Base-by-base conservation (phyloP, 495 filamentous ascomycete genomes). In the Neurospora intermedia region DNA sequence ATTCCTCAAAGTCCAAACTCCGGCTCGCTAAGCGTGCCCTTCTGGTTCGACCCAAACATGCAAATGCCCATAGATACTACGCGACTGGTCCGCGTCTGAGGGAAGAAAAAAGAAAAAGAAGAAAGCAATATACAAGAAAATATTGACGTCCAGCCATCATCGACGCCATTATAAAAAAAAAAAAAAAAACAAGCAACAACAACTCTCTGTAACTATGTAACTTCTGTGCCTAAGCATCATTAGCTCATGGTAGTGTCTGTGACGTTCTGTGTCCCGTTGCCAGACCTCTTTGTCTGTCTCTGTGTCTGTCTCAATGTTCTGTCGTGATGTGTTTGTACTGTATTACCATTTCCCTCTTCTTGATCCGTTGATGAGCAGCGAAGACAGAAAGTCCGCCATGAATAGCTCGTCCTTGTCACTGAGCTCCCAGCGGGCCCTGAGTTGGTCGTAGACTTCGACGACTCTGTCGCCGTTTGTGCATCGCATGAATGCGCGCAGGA, bases 401-500 rank as follows among this genome's bases (percentile, higher is more conserved):
- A 83, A 85, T 69, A 80, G 76, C 66, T 81, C 76, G 9, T 80
- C 78, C 2, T 46, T 73, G 9, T 74, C 23, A 5, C 73, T 73
- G 31, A 84, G 70, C 13, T 73, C 43, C 84, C 84, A 86, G 70
- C 83, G 74, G 40, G 73, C 75, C 70, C 77, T 80, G 40, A 86
- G 75, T 27, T 43, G 70, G 4, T 83, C 82, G 66, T 85, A 88
- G 39, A 82, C 78, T 39, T 82, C 80, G 69, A 84, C 48, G 13
- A 85, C 79, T 43, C 78, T 76, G 13, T 79, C 75, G 42, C 75
- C 74, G 11, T 78, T 77, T 39, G 79, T 79, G 76, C 80, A 87
- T 69, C 73, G 80, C 35, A 79, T 73, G 74, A 88, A 87, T 16
- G 87, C 87, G 40, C 77, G 80, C 18, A 89, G 75, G 3, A 80